Evolutionary conservation across 768 basidiomycete genomes (phyloP).

Genomic region (Dioszegia hungarica): DNA sequence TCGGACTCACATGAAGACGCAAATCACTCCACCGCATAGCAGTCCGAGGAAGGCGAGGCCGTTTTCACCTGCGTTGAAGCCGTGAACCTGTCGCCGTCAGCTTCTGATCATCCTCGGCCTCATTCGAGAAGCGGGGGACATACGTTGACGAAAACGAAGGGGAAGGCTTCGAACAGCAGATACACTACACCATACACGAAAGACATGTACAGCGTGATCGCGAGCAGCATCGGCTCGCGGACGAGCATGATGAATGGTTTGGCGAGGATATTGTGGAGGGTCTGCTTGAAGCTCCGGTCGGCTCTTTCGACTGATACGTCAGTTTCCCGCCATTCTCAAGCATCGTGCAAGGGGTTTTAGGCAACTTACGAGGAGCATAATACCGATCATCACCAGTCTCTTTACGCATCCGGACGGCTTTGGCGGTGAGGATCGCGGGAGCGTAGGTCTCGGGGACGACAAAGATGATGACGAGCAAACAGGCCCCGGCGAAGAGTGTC

Average conservation of each 20-base stretch:
- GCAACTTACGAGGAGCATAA: slow-evolving; percentile 45
- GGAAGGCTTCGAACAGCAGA: slow-evolving; percentile 49
- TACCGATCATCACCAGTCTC: slow-evolving; percentile 47
- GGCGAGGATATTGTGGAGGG: slow-evolving; percentile 36
- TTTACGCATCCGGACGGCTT: slow-evolving; percentile 47
- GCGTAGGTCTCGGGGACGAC: slow-evolving; percentile 49
- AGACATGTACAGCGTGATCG: slow-evolving; percentile 51
- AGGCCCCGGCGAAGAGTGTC: slow-evolving; percentile 45
- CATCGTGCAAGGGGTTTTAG: not conserved
- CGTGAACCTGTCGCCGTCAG: slow-evolving; percentile 37
- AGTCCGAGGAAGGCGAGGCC: slow-evolving; percentile 50
- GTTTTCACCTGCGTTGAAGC: slow-evolving; percentile 43
- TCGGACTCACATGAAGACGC: slow-evolving; percentile 30
- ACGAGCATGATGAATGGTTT: slow-evolving; percentile 48
- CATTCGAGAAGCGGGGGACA: too few species aligned
- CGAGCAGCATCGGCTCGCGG: slow-evolving; percentile 47
- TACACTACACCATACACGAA: slow-evolving; percentile 46
- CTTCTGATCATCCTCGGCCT: too few species aligned
- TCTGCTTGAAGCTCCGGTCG: slow-evolving; percentile 26
- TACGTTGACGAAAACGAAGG: slow-evolving; percentile 16
- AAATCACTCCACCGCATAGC: slow-evolving; percentile 42
- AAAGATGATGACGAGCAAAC: slow-evolving; percentile 38
- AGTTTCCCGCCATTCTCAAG: too few species aligned
- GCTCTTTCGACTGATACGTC: slow-evolving; percentile 24
- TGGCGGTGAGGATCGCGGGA: slow-evolving; percentile 43